phyloP scores from a whole-genome alignment of 352 stramenopile species.

The Phytopythium oedochilum region DNA sequence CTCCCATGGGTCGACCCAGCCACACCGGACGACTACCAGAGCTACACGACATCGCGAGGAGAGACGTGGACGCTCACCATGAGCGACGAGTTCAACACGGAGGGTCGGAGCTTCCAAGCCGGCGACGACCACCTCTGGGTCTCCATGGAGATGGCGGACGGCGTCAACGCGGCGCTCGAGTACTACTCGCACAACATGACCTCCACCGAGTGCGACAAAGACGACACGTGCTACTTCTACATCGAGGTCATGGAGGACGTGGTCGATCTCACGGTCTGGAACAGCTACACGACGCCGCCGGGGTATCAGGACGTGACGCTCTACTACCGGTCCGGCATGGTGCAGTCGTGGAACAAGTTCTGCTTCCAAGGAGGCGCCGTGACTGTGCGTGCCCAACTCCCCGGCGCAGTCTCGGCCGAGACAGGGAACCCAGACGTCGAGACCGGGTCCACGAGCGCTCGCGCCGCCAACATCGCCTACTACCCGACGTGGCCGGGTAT shows the following conservation, averaged over 20 bases:
- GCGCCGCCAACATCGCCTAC: conserved; percentile 13
- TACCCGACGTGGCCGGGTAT: conserved; percentile 87
- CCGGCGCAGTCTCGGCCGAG: conserved; percentile 44
- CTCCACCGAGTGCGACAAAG: conserved; percentile 27
- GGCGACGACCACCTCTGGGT: conserved; percentile 87
- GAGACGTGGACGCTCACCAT: conserved; percentile 61
- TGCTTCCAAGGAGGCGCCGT: conserved; percentile 53
- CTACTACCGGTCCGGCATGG: conserved; percentile 35
- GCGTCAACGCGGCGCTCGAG: conserved; percentile 77
- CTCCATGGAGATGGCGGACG: conserved; percentile 27
- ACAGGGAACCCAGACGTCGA: conserved; percentile 30
- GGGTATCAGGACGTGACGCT: conserved; percentile 17
- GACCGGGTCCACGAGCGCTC: conserved; percentile 15
- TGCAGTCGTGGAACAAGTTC: conserved; percentile 74
- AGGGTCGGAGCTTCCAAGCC: conserved; percentile 46
- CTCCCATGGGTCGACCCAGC: conserved; percentile 18
- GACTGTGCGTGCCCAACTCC: conserved; percentile 80
- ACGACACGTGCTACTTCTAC: conserved; percentile 24
- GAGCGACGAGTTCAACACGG: conserved; percentile 90
- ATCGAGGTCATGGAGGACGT: conserved; percentile 30
- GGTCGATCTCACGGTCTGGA: conserved; percentile 37
- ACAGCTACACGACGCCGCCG: conserved; percentile 27
- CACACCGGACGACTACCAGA: conserved; percentile 9
- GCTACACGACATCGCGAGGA: conserved; percentile 12
- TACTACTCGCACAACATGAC: conserved; percentile 85